Evolutionary conservation across 225 moss, liverwort and hornwort genomes (phyloP), one percentile per base, ranked within the genome.

Genomic region (Marchantia polymorpha): DNA sequence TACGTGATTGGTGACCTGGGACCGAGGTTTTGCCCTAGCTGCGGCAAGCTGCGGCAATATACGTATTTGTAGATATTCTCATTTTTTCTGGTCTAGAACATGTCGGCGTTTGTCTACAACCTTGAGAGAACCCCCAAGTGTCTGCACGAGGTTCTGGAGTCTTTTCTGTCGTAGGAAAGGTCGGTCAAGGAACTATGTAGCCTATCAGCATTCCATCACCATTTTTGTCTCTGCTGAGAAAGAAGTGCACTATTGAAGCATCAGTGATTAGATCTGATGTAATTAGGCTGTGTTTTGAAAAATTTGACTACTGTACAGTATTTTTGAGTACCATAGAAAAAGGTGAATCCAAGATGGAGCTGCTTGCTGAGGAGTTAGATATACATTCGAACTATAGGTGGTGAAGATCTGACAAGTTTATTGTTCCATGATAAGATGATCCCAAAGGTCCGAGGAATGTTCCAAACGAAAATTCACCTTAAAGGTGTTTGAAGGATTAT

Each of bases 361-460:
- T 39, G 72, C 48, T 51, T 52, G 0, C 26, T 53, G 54, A 54
- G 53, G 16, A n/a, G 7, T 50, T 74, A 27, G 73, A n/a, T 55
- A 29, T 50, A 74, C 73, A 29, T 74, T 51, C 27, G 53, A 73
- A 31, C 16, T 0, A 6, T 39, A 12, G 64, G 64, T 23, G n/a
- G 64, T 64, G 64, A 64, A 64, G 64, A 64, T 64, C 64, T 64
- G 22, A 64, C 27, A 64, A 58, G 64, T 64, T 20, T 10, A 64
- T 64, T 64, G 39, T 39, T 23, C 19, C 12, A 23, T 64, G 64
- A 22, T 23, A 64, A 64, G 64, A 64, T 25, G 39, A 64, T 64
- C 25, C 27, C n/a, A 14, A 64, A 39, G 64, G 27, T 11, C 64
- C 27, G 25, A 23, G n/a, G 19, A 64, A 64, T 12, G 6, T 64